These are phyloP conservation scores for Sporobolomyces pararoseus DNA, from an alignment of 768 basidiomycete species.

Conservation along the genomic window DNA sequence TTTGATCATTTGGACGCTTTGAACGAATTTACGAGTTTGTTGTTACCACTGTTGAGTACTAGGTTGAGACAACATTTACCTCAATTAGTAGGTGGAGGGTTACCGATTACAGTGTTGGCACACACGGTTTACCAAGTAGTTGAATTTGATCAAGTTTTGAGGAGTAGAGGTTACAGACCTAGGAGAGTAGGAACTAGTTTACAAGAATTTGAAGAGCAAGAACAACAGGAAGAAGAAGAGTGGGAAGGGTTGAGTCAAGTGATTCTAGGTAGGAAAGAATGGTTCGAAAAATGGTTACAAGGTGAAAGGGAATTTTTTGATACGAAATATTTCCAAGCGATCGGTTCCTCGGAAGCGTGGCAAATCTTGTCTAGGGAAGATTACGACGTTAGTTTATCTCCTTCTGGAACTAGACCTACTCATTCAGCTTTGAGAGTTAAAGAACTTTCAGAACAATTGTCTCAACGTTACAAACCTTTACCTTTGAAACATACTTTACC, in stretches of 20 bases:
- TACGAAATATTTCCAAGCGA: slow-evolving; percentile 77
- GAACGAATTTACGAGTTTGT: slow-evolving; percentile 74
- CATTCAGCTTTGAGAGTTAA: slow-evolving; percentile 78
- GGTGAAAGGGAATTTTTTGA: slow-evolving; percentile 87
- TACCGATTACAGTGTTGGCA: slow-evolving; percentile 74
- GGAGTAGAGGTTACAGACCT: slow-evolving; percentile 66
- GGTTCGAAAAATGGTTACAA: slow-evolving; percentile 85
- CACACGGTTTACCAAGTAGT: slow-evolving; percentile 93
- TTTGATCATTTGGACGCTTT: slow-evolving; percentile 67
- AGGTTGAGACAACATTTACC: slow-evolving; percentile 75
- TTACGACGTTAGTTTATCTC: slow-evolving; percentile 53
- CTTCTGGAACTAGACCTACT: slow-evolving; percentile 59
- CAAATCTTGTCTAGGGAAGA: slow-evolving; percentile 65
- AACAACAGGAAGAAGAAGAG: slow-evolving; percentile 33
- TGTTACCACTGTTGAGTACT: slow-evolving; percentile 70
- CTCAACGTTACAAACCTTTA: slow-evolving; percentile 86
- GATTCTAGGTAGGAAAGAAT: slow-evolving; percentile 74
- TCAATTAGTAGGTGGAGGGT: too few relatives aligned
- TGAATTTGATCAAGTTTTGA: slow-evolving; percentile 73
- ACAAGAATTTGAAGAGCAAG: slow-evolving; percentile 28
- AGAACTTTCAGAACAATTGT: slow-evolving; percentile 83
- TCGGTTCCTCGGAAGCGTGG: slow-evolving; percentile 80
- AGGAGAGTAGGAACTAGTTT: slow-evolving; percentile 45
- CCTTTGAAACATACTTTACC: slow-evolving; percentile 73
- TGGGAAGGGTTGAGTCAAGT: slow-evolving; percentile 80